These are phyloP conservation scores for Calendula officinalis DNA, from an alignment of 129 eudicot species.

Conservation along the genomic window DNA sequence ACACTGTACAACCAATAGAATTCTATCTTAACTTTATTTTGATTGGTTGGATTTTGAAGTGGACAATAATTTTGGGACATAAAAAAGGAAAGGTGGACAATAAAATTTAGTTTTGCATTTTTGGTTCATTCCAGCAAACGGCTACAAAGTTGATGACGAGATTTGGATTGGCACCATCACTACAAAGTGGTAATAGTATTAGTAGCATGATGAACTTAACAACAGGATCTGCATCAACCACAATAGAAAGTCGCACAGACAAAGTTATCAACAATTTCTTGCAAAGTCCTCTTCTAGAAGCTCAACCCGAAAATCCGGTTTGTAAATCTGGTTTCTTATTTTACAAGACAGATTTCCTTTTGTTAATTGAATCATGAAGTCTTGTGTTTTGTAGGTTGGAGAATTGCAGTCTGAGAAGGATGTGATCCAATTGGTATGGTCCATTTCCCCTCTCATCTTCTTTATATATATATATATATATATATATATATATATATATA, in stretches of 20 bases:
- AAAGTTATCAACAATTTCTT: conserved; percentile 58
- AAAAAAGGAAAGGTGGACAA: too few species aligned
- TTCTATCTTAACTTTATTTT: too few species aligned
- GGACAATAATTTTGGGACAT: too few species aligned
- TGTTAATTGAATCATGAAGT: conserved; percentile 1
- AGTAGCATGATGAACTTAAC: conserved; percentile 37
- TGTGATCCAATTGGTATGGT: conserved; percentile 71
- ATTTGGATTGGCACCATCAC: conserved; percentile 59
- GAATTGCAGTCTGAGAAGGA: conserved; percentile 53
- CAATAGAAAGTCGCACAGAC: conserved; percentile 48
- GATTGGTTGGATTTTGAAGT: too few species aligned
- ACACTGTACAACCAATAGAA: too few species aligned
- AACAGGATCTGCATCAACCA: conserved; percentile 15
- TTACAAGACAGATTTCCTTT: background rate
- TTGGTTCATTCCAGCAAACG: conserved; percentile 45
- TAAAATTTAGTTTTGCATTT: conserved; percentile 23
- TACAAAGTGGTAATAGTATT: conserved; percentile 46
- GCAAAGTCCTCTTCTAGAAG: conserved; percentile 56
- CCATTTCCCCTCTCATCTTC: background rate
- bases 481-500: too few species aligned
- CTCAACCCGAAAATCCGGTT: conserved; percentile 50
- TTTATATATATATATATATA: too few species aligned
- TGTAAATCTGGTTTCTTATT: conserved; percentile 4
- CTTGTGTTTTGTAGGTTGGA: conserved; percentile 48
- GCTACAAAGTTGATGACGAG: conserved; percentile 53